A percentile compares a stretch with the other conserved stretches of the same genome.
Conservation (phyloP, 768 basidiomycete genomes). For the Pleurotus platypus region DNA sequence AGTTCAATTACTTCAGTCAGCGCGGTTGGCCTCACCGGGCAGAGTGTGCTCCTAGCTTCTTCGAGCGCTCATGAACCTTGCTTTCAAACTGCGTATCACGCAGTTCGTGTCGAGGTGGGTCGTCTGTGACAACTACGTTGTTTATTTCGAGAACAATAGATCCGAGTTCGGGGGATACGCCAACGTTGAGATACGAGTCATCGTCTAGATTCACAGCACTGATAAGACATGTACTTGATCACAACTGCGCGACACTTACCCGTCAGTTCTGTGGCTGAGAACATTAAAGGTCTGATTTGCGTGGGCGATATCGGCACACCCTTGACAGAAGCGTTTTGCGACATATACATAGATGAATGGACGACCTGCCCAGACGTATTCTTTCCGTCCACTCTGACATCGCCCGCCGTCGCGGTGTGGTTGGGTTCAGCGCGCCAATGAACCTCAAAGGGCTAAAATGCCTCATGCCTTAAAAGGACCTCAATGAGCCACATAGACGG, state of each 20-base stretch:
- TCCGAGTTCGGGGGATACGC: neutral
- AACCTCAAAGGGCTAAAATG: neutral
- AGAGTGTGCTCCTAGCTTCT: slow-evolving; percentile 14
- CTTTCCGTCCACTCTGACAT: neutral
- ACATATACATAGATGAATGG: neutral
- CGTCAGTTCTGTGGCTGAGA: neutral
- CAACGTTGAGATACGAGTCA: neutral
- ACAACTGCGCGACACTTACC: neutral
- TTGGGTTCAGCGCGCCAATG: neutral
- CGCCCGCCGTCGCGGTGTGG: neutral
- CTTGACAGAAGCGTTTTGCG: neutral
- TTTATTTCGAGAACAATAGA: neutral
- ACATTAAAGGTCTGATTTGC: neutral
- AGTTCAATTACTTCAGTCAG: neutral
- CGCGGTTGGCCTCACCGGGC: slow-evolving; percentile 9
- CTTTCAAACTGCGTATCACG: neutral
- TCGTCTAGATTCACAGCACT: neutral
- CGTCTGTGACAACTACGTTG: neutral
- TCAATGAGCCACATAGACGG: neutral
- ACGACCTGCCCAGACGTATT: neutral
- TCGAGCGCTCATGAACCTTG: slow-evolving; percentile 16
- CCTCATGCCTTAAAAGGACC: neutral
- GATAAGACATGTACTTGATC: too few species aligned
- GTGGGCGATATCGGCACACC: neutral
- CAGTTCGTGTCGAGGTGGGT: too few species aligned